Base-by-base conservation (phyloP, 768 basidiomycete genomes). In the Termitomyces sp. region DNA sequence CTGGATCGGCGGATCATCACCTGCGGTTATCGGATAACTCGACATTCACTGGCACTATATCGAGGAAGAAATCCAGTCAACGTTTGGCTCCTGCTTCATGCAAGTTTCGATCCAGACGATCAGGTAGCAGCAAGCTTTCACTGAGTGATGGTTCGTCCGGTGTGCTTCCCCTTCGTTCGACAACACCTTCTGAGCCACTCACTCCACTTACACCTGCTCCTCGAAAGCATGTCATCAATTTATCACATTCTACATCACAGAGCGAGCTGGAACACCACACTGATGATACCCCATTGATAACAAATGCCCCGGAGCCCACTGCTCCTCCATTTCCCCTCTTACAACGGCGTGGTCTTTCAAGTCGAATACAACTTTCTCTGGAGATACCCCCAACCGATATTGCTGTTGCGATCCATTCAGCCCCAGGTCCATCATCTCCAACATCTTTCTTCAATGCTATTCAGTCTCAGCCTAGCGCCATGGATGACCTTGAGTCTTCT, bases 371-470 rank as follows among this genome's bases (percentile, higher is more conserved):
- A 38, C 70, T 81, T 55, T 71, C 76, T 20, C 68, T 86, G 11
- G 76, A 79, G 54, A 80, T 84, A 46, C 84, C 87, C 7, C 66
- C 77, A 20, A 74, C 75, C 45, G 73, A 71, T 57, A 73, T 79
- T 39, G 71, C 79, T 32, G 75, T 79, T 38, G 74, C 77, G 13
- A 76, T 88, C 18, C 84, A 83, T 59, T 84, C 86, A 46, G 87
- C 84, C 38, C 88, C 89, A 16, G 83, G 81, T 13, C 85, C 87
- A 2, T 79, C 85, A 7, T 86, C 89, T 15, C 84, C 88, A 0
- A 82, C 85, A 32, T 84, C 84, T 35, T 91, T 91, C 79, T 91
- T 92, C 71, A 89, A 92, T 73, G 82, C 75, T 62, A 86, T 91
- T 49, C 87, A 91, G 65, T 75, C 81, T 16, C 85, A 89, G 48